Percentiles rank a stretch among this genome's conserved stretches.
Conservation (phyloP, 2,329 filamentous ascomycete genomes). For the Aspergillus luchuensis region DNA sequence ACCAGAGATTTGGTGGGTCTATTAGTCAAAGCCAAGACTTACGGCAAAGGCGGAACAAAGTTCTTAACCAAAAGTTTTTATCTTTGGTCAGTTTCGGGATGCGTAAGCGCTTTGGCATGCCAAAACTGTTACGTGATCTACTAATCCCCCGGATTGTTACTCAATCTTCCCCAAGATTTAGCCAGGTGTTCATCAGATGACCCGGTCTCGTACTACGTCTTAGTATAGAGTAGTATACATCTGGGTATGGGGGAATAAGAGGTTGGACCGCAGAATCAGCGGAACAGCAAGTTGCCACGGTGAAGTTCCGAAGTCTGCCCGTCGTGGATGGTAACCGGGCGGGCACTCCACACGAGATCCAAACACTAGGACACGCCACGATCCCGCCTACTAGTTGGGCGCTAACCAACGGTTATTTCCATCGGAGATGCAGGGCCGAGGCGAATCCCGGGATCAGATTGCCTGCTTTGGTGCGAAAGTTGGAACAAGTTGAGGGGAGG, state of each 20-base stretch:
- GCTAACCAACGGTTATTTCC: constrained; percentile 18
- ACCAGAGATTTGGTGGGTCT: neutral
- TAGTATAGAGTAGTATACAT: neutral
- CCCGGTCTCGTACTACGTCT: neutral
- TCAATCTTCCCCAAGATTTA: neutral
- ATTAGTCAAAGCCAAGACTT: neutral
- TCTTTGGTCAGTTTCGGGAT: neutral
- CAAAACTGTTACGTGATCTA: neutral
- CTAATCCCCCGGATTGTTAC: neutral
- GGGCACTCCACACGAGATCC: constrained; percentile 7
- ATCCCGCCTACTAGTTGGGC: constrained; percentile 17
- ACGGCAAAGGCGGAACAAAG: neutral
- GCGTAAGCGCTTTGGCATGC: neutral
- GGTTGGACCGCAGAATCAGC: neutral
- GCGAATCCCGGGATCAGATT: constrained; percentile 14
- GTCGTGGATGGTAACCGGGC: neutral
- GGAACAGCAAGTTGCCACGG: neutral
- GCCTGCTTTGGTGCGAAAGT: constrained; percentile 13
- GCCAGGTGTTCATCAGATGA: neutral
- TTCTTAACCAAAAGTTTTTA: neutral
- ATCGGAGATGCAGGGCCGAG: constrained; percentile 6
- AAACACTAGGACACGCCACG: constrained; percentile 20
- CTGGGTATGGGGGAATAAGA: neutral
- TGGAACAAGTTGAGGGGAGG: too few species aligned
- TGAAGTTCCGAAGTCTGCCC: neutral